Percentiles rank a stretch among this genome's conserved stretches.
phyloP scores from a whole-genome alignment of 306 rosid species.

The Benincasa hispida region DNA sequence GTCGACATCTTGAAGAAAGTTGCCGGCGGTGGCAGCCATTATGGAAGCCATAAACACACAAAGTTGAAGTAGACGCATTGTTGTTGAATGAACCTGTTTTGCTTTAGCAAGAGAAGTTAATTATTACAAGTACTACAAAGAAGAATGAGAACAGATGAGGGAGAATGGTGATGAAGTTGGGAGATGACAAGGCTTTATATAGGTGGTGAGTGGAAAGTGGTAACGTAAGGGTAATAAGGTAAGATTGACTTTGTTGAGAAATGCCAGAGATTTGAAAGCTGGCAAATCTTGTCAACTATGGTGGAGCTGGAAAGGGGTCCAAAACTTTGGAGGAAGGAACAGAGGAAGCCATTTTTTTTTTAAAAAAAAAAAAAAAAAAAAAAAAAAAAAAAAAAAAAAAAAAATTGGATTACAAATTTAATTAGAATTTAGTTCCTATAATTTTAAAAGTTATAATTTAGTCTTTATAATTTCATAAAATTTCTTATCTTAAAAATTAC shows the following conservation, averaged over 20 bases:
- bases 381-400: too few species aligned
- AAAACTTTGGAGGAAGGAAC: not conserved
- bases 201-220: not conserved
- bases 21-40: slow-evolving; percentile 26
- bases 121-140: not conserved
- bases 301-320: not conserved
- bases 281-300: not conserved
- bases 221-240: not conserved
- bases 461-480: too few species aligned
- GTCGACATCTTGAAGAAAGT: slow-evolving; percentile 51
- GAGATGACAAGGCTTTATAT: slow-evolving; percentile 9
- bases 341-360: not conserved
- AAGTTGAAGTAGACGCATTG: not conserved
- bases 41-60: slow-evolving; percentile 4
- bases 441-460: too few species aligned
- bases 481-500: too few species aligned
- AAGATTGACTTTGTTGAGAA: not conserved
- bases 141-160: not conserved
- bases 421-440: too few species aligned
- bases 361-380: too few species aligned
- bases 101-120: too few species aligned
- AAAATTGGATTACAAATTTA: too few species aligned
- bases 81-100: not conserved
- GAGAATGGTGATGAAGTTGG: not conserved
- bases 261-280: not conserved